Base-by-base conservation (phyloP, 371 early-diverging fungal genomes). In the Mycotypha africana region DNA sequence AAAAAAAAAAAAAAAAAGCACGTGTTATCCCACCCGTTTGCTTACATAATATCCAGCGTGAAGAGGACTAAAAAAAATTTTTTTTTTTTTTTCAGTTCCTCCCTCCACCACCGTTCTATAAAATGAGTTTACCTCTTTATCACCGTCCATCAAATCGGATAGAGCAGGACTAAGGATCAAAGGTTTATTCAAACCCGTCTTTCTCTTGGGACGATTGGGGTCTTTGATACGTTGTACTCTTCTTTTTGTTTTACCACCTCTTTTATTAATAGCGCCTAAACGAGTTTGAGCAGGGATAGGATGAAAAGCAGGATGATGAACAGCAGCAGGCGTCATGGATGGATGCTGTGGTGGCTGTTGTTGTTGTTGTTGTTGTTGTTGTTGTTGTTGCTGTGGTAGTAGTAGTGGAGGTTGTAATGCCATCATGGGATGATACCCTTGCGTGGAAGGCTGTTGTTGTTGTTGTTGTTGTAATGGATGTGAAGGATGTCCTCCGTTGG, bases 111-210 rank as follows among this genome's bases (percentile, higher is more conserved):
- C 11, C 11, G 11, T 5, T 28, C 11, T 28, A 28, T 5, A 8
- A 8, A 28, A 16, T 48, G 2, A 15, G 5, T 39, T 59, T 63
- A 77, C 75, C 62, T 76, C 75, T 23, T 52, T 55, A 28, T 49
- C 71, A 9, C 76, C 70, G 47, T 62, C 71, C 54, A 75, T 60
- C 7, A 81, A 46, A 7, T 62, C 70, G 11, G 72, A 66, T 38
- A 80, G 49, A 25, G 56, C 65, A n/a, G 67, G 47, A 47, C 79
- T 78, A 19, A 76, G 48, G 20, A 74, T 50, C 14, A 76, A 16
- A 3, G 77, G 77, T 38, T 70, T 72, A 49, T 77, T 70, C 16
- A 74, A 47, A 22, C 77, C 77, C 4, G 72, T 72, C 26, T 70
- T 70, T 45, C 72, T 55, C 38, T 72, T 75, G 11, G 70, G 69